Base-by-base conservation (phyloP, 2,329 filamentous ascomycete species). In the Aurifilum marmelostoma region DNA sequence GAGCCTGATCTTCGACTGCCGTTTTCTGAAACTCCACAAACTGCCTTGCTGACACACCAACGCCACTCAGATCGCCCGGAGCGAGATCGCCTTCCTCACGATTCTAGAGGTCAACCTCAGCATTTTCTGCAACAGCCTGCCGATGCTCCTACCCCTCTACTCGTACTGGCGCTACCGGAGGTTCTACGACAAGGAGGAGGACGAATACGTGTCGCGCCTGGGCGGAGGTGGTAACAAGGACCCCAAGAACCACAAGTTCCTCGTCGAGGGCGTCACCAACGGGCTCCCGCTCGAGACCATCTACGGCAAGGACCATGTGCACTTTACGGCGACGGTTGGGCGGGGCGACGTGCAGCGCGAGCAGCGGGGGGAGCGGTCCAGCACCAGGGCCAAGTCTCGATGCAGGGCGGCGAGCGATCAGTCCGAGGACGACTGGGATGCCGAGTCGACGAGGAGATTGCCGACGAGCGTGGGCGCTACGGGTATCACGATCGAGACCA, bases 241-340 rank as follows among this genome's bases (percentile, higher is more conserved):
- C 18, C 54, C 47, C 27, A 54, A 61, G 16, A 52, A 27, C n/a
- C 62, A 56, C 27, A 52, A 50, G 47, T 67, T 63, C 66, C 37
- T 65, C 27, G 62, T 70, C 9, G 66, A 70, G 47, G 62, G 65
- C 63, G 50, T 70, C 12, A 64, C 66, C 29, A 70, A 68, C 52
- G 68, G 68, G 4, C 27, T 70, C 1, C 66, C 68, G 14, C 66
- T 70, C 12, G 68, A 70, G 66, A 70, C 68, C 14, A 70, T 70
- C 14, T 70, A 70, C 50, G 68, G 68, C 29, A 60, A 65, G 56
- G 62, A 65, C 29, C 14, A 66, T 62, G 63, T 70, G 5, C 68
- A 68, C 47, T 68, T 68, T 34, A 68, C 68, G 5, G 60, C 66
- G 21, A 66, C 56, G 7, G 63, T 70, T 29, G 68, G 68, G 14